Evolutionary conservation across 2,329 filamentous ascomycete genomes (phyloP).

Genomic region (Pyrenophora teres): DNA sequence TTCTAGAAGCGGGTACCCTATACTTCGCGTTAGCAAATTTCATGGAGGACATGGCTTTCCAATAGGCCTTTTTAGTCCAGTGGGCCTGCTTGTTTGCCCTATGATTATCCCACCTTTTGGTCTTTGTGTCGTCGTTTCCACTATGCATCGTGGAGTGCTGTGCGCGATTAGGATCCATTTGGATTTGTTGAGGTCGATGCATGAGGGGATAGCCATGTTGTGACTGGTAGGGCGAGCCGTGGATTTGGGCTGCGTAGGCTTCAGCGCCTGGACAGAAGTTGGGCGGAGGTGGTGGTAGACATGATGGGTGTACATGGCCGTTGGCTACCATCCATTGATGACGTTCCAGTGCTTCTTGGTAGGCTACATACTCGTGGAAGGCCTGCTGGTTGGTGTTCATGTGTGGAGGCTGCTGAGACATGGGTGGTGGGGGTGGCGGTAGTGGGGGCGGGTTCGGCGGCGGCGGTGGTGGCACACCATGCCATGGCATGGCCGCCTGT

Average conservation of each 20-base stretch:
- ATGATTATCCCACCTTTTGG: too few species aligned
- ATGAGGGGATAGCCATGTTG: conserved; percentile 8
- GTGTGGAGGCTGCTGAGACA: conserved; percentile 13
- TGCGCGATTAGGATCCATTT: conserved; percentile 17
- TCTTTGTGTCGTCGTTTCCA: neutral
- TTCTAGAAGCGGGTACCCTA: conserved; percentile 18
- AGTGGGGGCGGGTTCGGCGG: neutral
- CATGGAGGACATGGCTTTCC: conserved; percentile 13
- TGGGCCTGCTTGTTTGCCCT: conserved; percentile 20
- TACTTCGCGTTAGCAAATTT: conserved; percentile 23
- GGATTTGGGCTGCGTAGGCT: neutral
- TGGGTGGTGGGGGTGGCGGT: too few species aligned
- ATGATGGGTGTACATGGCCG: conserved; percentile 9
- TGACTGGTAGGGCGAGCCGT: too few species aligned
- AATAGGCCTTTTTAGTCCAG: conserved; percentile 26
- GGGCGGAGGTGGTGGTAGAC: conserved; percentile 13
- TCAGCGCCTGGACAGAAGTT: conserved; percentile 4
- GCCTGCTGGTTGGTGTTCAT: conserved; percentile 12
- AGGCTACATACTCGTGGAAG: conserved; percentile 16
- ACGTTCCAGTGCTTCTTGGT: conserved; percentile 24
- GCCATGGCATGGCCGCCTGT: conserved; percentile 13
- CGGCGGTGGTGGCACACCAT: conserved; percentile 8
- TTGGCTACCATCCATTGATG: conserved; percentile 28
- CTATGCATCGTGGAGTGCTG: conserved; percentile 21
- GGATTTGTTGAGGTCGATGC: conserved; percentile 12